Percentiles rank a stretch among this genome's conserved stretches.
phyloP scores from a whole-genome alignment of 306 rosid species.

The Malus asiatica region DNA sequence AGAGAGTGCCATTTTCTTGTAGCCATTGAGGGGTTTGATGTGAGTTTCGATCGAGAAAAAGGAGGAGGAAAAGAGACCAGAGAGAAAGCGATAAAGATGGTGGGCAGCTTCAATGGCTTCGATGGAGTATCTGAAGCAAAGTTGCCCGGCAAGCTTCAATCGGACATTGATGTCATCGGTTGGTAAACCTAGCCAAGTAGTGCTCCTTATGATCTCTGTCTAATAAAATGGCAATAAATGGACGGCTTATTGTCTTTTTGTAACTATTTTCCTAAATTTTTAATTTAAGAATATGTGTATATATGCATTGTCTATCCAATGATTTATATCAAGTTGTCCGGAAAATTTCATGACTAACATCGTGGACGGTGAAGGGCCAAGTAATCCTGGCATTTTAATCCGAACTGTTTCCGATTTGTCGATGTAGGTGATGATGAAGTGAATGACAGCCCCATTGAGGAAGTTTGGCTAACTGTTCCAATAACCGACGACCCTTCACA shows the following conservation, averaged over 20 bases:
- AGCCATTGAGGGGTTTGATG: background rate
- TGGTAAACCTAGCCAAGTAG: background rate
- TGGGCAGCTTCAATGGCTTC: conserved; percentile 6
- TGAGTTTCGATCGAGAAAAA: background rate
- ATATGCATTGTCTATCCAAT: background rate
- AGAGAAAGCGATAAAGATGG: conserved; percentile 5
- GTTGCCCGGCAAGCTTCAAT: background rate
- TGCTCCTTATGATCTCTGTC: background rate
- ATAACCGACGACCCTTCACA: conserved; percentile 54
- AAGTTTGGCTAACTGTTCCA: conserved; percentile 74
- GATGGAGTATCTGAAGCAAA: conserved; percentile 11
- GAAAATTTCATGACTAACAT: background rate
- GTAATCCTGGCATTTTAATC: background rate
- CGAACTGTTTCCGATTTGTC: background rate
- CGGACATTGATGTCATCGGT: conserved; percentile 17
- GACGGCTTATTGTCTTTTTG: background rate
- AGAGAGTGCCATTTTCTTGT: background rate
- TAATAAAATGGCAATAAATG: background rate
- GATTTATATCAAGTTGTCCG: background rate
- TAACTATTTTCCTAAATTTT: too few species aligned
- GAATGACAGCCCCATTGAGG: conserved; percentile 70
- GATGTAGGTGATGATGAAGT: conserved; percentile 33
- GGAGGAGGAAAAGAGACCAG: background rate
- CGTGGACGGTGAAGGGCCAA: background rate
- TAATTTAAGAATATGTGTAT: background rate